Conservation (phyloP, 2,329 filamentous ascomycete species). For the Phaeosphaeria sp. region DNA sequence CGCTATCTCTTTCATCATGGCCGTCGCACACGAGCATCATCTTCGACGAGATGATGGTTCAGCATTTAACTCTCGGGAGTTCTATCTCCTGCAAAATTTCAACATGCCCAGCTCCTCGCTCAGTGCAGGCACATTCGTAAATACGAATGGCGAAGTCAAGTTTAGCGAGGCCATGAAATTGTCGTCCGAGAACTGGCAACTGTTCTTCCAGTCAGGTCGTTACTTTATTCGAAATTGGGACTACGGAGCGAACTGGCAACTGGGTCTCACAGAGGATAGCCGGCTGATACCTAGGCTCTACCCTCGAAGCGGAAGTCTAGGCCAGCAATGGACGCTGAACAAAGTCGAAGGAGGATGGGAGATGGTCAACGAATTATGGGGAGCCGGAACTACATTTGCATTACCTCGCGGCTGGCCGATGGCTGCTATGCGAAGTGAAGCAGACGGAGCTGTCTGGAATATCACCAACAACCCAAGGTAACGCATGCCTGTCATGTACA, state of each 20-base stretch:
- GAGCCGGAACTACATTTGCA: background rate
- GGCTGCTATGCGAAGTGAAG: slow-evolving; percentile 14
- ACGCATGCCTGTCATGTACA: background rate
- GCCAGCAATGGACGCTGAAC: slow-evolving; percentile 2
- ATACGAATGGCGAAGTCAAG: slow-evolving; percentile 7
- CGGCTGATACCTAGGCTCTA: background rate
- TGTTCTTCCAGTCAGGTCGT: slow-evolving; percentile 17
- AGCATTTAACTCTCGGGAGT: slow-evolving; percentile 9
- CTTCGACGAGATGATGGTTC: background rate
- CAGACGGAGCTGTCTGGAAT: slow-evolving; percentile 11
- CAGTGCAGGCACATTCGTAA: slow-evolving; percentile 1
- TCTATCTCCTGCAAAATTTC: slow-evolving; percentile 14
- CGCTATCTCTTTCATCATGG: background rate
- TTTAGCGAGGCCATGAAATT: slow-evolving; percentile 5
- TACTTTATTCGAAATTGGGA: slow-evolving; percentile 29
- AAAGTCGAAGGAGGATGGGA: background rate
- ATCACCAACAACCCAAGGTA: slow-evolving; percentile 17
- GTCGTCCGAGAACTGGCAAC: slow-evolving; percentile 26
- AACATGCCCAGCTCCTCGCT: background rate
- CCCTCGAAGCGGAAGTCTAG: background rate
- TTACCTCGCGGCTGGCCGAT: background rate
- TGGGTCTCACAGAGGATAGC: slow-evolving; percentile 9
- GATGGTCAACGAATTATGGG: slow-evolving; percentile 1
- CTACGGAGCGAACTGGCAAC: slow-evolving; percentile 14
- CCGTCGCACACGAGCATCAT: background rate